Evolutionary conservation across 1,139 yeast genomes (phyloP).

Genomic region (Diutina rugosa): DNA sequence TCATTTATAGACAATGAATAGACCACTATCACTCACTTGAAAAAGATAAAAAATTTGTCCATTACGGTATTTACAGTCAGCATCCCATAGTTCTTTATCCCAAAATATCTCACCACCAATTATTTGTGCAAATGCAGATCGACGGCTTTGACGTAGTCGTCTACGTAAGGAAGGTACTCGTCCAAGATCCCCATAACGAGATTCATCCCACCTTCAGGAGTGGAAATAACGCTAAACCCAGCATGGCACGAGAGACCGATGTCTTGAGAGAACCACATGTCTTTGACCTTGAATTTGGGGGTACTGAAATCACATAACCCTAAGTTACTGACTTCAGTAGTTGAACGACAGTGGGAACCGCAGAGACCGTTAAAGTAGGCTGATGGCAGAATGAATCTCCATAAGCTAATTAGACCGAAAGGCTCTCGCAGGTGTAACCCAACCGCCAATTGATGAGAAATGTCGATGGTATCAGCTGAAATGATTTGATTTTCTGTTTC

Average conservation of each 20-base stretch:
- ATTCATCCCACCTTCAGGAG: not conserved
- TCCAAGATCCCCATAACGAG: not conserved
- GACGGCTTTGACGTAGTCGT: not conserved
- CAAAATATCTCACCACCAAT: not conserved
- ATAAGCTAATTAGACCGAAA: not conserved
- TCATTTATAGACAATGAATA: not conserved
- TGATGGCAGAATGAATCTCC: not conserved
- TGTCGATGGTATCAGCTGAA: not conserved
- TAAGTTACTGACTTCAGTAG: not conserved
- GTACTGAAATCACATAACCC: not conserved
- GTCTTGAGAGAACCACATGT: constrained; percentile 1
- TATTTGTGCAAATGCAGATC: not conserved
- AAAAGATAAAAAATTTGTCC: too few species aligned
- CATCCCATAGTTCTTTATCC: not conserved
- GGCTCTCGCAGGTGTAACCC: not conserved
- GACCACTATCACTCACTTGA: not conserved
- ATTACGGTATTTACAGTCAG: not conserved
- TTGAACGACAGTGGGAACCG: not conserved
- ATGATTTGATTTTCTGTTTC: not conserved
- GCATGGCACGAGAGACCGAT: not conserved
- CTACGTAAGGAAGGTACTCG: not conserved
- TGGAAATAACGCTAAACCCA: not conserved
- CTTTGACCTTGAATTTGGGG: not conserved
- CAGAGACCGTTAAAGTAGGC: not conserved
- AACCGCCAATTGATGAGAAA: not conserved